Evolutionary conservation across 164 flowering plant species (phyloP), one percentile per base, ranked within the genome.

Genomic region (Hamamelis virginiana): DNA sequence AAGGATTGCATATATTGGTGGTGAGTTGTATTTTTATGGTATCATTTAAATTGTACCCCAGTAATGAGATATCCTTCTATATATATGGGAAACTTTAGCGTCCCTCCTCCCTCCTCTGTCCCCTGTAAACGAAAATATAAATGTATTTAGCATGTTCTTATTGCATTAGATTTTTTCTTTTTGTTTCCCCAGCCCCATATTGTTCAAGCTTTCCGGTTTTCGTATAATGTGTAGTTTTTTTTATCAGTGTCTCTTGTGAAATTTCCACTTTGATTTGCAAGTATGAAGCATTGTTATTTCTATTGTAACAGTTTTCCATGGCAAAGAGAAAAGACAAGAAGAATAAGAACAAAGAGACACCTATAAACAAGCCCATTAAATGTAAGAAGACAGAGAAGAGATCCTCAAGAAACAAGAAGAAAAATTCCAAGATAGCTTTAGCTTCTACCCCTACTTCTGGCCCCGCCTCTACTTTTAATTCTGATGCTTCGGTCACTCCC

Each of bases 271-370:
- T 1, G 19, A 59, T 59, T 59, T 33, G 1, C 45, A 18, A 57
- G 45, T 16, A 48, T 68, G 48, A 67, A 48, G 69, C 69, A 65
- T 48, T 65, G 19, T 53, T 59, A 18, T 27, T 59, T 59, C 27
- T 55, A 6, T 28, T n/a, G 33, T 25, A 25, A 26, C 64, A 28
- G 26, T 50, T 50, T 14, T 51, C 51, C 10, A 75, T 70, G 77
- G 64, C 73, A 60, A 67, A 60, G 66, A 67, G 62, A 38, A 59
- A 48, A 59, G 60, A 45, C 52, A 66, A 70, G 48, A 74, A 69
- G 59, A 18, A 15, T 11, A 68, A 21, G 27, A 27, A 63, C 38
- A 46, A 62, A 44, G 70, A 52, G 26, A 61, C 48, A 12, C 59
- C 19, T 21, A 11, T 15, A 8, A 53, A 12, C 57, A 33, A 14